Evolutionary conservation across 306 rosid species (phyloP).

Genomic region (Canavalia gladiata): DNA sequence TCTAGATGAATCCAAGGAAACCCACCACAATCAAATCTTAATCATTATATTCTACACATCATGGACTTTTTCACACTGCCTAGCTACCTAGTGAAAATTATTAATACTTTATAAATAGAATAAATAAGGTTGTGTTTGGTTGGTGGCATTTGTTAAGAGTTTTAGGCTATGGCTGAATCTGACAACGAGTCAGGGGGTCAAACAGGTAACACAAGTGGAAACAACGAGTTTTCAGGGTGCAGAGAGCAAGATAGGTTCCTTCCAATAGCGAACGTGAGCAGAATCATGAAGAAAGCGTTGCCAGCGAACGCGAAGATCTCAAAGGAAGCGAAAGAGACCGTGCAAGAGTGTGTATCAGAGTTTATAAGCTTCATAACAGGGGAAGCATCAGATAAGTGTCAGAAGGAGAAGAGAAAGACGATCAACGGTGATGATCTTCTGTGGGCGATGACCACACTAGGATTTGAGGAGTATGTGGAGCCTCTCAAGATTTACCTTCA

Average conservation of each 20-base stretch:
- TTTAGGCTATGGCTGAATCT: constrained; percentile 57
- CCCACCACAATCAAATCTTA: constrained; percentile 37
- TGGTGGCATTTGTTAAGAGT: not conserved
- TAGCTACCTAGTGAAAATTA: not conserved
- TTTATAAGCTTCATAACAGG: constrained; percentile 71
- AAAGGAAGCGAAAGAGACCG: constrained; percentile 69
- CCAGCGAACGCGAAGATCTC: constrained; percentile 73
- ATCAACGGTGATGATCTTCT: constrained; percentile 75
- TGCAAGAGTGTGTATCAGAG: constrained; percentile 74
- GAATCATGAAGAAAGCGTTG: constrained; percentile 71
- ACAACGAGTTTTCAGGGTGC: constrained; percentile 33
- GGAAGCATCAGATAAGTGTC: constrained; percentile 72
- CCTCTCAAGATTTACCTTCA: constrained; percentile 67
- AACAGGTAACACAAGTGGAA: constrained; percentile 36
- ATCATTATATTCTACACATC: constrained; percentile 30
- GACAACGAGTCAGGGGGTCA: constrained; percentile 72
- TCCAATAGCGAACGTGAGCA: constrained; percentile 71
- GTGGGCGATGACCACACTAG: constrained; percentile 73
- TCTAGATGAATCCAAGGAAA: constrained; percentile 16
- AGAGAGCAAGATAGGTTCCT: constrained; percentile 70
- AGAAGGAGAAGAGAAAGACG: constrained; percentile 63
- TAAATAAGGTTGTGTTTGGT: not conserved
- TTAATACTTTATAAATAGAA: not conserved
- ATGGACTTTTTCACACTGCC: not conserved
- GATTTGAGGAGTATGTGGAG: constrained; percentile 68